These are phyloP conservation scores for Cutaneotrichosporon cyanovorans DNA, from an alignment of 1,284 basidiomycete species.

Conservation along the genomic window DNA sequence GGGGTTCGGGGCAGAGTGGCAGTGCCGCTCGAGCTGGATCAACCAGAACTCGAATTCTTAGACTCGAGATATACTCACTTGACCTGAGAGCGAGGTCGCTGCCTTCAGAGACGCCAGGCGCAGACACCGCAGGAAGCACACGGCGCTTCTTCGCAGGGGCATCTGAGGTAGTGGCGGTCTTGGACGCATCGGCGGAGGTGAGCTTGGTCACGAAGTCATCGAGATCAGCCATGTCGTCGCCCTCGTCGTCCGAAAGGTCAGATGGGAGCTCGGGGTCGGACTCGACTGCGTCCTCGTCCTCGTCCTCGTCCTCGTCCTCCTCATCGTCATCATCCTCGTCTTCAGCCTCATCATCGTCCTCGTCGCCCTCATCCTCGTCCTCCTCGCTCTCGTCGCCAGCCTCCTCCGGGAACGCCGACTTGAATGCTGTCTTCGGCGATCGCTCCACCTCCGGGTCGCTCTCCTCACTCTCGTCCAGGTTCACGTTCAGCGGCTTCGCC, in stretches of 20 bases:
- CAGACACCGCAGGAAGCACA: slow-evolving; percentile 44
- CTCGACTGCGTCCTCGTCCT: slow-evolving; percentile 47
- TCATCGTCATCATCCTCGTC: slow-evolving; percentile 42
- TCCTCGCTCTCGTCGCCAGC: slow-evolving; percentile 28
- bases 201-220: slow-evolving; percentile 65
- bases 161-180: slow-evolving; percentile 61
- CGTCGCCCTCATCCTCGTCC: slow-evolving; percentile 44
- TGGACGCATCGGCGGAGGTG: slow-evolving; percentile 52
- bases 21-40: background rate
- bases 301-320: slow-evolving; percentile 43
- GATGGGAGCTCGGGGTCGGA: slow-evolving; percentile 52
- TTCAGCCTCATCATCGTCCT: slow-evolving; percentile 48
- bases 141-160: slow-evolving; percentile 48
- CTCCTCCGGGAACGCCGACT: slow-evolving; percentile 19
- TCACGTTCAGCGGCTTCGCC: slow-evolving; percentile 32
- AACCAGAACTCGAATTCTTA: no score
- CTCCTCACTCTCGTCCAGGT: slow-evolving; percentile 38
- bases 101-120: slow-evolving; percentile 31
- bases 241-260: slow-evolving; percentile 52
- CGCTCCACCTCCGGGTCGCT: slow-evolving; percentile 53
- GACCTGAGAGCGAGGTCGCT: slow-evolving; percentile 34
- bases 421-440: slow-evolving; percentile 52
- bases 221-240: slow-evolving; percentile 57
- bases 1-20: no score
- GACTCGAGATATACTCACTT: slow-evolving; percentile 23